A percentile compares a stretch with the other conserved stretches of the same genome.
These are phyloP conservation scores for Diaporthe destruens DNA, from an alignment of 2,329 filamentous ascomycete genomes.

Conservation along the genomic window DNA sequence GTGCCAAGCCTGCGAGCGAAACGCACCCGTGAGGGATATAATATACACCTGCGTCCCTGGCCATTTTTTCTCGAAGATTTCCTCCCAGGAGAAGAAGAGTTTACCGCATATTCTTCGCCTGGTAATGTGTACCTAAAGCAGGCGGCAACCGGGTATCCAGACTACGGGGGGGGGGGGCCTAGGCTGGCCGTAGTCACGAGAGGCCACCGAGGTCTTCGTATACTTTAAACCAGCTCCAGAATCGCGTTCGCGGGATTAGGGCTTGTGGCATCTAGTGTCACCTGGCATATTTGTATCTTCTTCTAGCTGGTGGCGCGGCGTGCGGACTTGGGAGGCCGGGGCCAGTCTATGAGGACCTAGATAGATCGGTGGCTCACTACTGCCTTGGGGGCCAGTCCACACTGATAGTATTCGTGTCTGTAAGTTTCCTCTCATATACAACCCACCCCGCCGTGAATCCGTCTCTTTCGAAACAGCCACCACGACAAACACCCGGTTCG, in stretches of 20 bases:
- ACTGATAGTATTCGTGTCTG: background rate
- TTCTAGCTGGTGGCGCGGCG: too few relatives aligned
- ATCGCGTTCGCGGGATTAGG: background rate
- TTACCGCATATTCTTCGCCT: background rate
- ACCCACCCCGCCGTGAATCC: background rate
- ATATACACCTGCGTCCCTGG: background rate
- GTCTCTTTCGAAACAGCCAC: background rate
- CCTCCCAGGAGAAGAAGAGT: background rate
- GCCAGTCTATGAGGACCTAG: background rate
- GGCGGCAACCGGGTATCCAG: background rate
- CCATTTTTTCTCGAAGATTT: background rate
- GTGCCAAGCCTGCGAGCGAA: background rate
- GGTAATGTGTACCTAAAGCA: background rate
- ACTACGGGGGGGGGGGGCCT: background rate
- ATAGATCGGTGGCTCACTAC: background rate
- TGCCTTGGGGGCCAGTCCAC: background rate
- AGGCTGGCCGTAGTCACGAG: background rate
- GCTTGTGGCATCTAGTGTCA: too few relatives aligned
- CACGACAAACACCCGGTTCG: background rate
- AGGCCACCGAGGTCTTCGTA: background rate
- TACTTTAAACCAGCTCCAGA: background rate
- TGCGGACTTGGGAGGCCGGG: too few relatives aligned
- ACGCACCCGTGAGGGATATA: background rate
- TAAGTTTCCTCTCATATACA: slow-evolving; percentile 1
- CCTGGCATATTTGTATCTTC: too few relatives aligned